Conservation (phyloP, 257 asterid species). For the Capsicum chinense region DNA sequence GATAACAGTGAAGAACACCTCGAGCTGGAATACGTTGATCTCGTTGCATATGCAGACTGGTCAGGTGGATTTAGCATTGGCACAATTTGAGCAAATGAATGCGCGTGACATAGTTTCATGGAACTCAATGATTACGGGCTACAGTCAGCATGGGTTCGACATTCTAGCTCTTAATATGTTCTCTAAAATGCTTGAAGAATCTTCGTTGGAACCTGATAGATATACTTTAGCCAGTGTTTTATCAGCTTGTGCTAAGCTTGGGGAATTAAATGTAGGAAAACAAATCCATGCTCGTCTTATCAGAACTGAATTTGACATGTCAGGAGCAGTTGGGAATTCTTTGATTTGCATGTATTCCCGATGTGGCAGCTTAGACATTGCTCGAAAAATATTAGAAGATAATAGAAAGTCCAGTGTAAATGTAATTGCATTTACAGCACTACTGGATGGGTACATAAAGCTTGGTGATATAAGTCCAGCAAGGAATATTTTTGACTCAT, state of each 20-base stretch:
- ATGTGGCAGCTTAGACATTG: slow-evolving; percentile 66
- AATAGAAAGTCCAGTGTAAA: slow-evolving; percentile 49
- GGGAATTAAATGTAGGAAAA: slow-evolving; percentile 56
- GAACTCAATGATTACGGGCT: slow-evolving; percentile 86
- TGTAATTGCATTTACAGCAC: slow-evolving; percentile 76
- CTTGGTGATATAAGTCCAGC: slow-evolving; percentile 82
- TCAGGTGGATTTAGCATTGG: slow-evolving; percentile 55
- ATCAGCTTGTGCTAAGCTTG: slow-evolving; percentile 77
- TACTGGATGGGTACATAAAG: slow-evolving; percentile 81
- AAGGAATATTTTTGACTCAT: slow-evolving; percentile 67
- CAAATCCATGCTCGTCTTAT: slow-evolving; percentile 69
- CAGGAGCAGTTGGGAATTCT: slow-evolving; percentile 71
- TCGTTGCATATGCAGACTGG: slow-evolving; percentile 73
- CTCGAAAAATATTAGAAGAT: slow-evolving; percentile 48
- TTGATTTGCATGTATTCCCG: slow-evolving; percentile 83
- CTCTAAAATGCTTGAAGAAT: slow-evolving; percentile 57
- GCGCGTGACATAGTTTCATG: slow-evolving; percentile 75
- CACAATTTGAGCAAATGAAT: slow-evolving; percentile 65
- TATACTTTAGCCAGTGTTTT: slow-evolving; percentile 72
- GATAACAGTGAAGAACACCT: slow-evolving; percentile 58
- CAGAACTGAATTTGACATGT: slow-evolving; percentile 53
- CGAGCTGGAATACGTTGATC: slow-evolving; percentile 68
- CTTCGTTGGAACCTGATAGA: slow-evolving; percentile 58
- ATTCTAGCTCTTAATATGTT: slow-evolving; percentile 58
- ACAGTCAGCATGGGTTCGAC: slow-evolving; percentile 70